Base-by-base conservation (phyloP, 148 eudicot species). In the Beta vulgaris region DNA sequence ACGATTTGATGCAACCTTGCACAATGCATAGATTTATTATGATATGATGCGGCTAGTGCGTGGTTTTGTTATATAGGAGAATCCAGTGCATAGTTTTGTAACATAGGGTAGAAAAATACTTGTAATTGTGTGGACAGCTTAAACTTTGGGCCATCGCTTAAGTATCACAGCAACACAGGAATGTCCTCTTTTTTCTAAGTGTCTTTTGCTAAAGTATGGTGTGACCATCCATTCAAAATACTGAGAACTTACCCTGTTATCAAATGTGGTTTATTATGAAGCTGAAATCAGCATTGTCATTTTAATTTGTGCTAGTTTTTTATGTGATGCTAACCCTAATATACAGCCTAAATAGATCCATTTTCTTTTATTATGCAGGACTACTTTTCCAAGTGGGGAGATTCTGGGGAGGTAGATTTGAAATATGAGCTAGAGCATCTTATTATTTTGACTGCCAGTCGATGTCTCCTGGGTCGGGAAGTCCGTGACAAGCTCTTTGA, bases 371-470 rank as follows among this genome's bases (percentile, higher is more conserved):
- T 51, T 55, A 7, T 73, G 69, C 88, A 93, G 97, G 97, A 89
- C 18, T 91, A 87, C 78, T 94, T 94, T 83, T 90, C 96, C 15
- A 94, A 94, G 77, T 94, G 97, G 98, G 98, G 96, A 43, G 93
- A 94, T 6, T 86, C 89, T 76, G 97, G 98, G 36, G 98, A 90
- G 82, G 91, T 94, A 11, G 98, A 94, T 82, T 74, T 94, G 66
- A 94, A 94, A 72, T 84, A 94, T n/a, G 96, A 94, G 78, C 78
- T 94, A 68, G 97, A 94, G 82, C 96, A 87, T 71, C 98, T 94
- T 7, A 94, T 94, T 73, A 91, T 89, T 76, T 82, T 94, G 83
- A 94, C 96, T 34, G 97, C 98, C 6, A 94, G 98, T 72, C 82
- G 98, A 83, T 94, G 98, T 78, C 87, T 94, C 57, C 68, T 94